phyloP scores from a whole-genome alignment of 176 grass and related monocot genomes.

The bread wheat (Triticum aestivum) region DNA sequence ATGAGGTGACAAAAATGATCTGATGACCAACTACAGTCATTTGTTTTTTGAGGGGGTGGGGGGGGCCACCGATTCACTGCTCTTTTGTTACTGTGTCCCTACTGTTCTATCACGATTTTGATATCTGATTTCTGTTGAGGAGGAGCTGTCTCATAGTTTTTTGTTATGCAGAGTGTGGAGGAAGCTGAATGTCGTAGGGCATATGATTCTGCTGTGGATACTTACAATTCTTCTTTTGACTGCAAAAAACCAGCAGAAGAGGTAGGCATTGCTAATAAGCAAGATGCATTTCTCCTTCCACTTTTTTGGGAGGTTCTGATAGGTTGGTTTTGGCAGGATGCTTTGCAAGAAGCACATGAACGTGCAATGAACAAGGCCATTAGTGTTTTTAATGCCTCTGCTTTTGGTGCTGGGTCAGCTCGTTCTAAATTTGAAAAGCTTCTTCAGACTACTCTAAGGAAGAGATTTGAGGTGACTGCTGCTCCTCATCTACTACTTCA shows the following conservation, averaged over 20 bases:
- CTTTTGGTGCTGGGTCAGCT: slow-evolving; percentile 69
- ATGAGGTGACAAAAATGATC: not conserved
- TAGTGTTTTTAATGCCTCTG: slow-evolving; percentile 57
- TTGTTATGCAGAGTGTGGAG: slow-evolving; percentile 77
- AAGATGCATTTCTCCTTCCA: slow-evolving; percentile 8
- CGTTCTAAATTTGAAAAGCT: slow-evolving; percentile 90
- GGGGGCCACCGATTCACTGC: not conserved
- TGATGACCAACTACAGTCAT: not conserved
- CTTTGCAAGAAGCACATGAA: slow-evolving; percentile 83
- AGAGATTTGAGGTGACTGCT: slow-evolving; percentile 75
- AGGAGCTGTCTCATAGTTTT: slow-evolving; percentile 16
- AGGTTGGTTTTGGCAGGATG: slow-evolving; percentile 39
- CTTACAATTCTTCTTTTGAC: slow-evolving; percentile 86
- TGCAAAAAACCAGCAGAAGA: slow-evolving; percentile 71
- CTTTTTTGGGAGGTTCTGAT: slow-evolving; percentile 16
- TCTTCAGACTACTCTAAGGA: slow-evolving; percentile 71
- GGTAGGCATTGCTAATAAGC: slow-evolving; percentile 44
- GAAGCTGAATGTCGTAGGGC: slow-evolving; percentile 91
- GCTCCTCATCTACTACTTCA: not conserved
- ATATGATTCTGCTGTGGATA: slow-evolving; percentile 74
- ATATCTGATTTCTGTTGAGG: not conserved
- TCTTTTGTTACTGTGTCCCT: not conserved
- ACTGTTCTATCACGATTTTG: not conserved
- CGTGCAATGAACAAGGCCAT: slow-evolving; percentile 68
- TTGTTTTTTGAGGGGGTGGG: not conserved